Conservation (phyloP, 768 basidiomycete genomes). For the Boletus vermiculosoides region DNA sequence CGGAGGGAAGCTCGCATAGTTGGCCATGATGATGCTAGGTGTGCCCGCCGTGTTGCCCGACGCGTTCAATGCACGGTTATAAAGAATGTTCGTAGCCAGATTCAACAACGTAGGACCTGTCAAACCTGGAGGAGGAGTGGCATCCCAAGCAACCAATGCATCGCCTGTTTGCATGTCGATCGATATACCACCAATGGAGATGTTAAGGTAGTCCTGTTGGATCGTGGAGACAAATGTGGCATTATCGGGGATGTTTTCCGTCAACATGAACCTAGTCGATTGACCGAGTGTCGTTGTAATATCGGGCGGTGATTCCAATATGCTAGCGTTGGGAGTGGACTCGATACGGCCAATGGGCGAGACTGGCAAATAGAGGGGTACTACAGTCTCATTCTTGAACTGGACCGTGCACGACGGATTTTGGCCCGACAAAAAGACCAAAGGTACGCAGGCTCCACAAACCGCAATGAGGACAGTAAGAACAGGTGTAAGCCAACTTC, state of each 20-base stretch:
- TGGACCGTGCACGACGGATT: conserved; percentile 48
- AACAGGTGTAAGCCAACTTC: conserved; percentile 67
- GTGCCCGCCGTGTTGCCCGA: conserved; percentile 38
- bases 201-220: conserved; percentile 47
- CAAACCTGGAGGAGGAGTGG: conserved; percentile 53
- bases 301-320: conserved; percentile 55
- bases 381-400: conserved; percentile 36
- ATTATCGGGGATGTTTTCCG: conserved; percentile 51
- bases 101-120: conserved; percentile 64
- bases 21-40: conserved; percentile 56
- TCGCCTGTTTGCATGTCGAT: conserved; percentile 49
- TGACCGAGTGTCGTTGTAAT: conserved; percentile 47
- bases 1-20: conserved; percentile 57
- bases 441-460: conserved; percentile 63
- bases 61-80: conserved; percentile 58
- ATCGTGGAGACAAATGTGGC: conserved; percentile 58
- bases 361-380: conserved; percentile 56
- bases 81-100: conserved; percentile 63
- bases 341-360: conserved; percentile 40
- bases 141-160: conserved; percentile 72
- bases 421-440: conserved; percentile 58
- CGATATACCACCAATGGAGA: conserved; percentile 70
- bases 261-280: conserved; percentile 35
- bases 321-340: conserved; percentile 32
- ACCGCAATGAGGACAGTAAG: conserved; percentile 55